Percentiles rank a stretch among this genome's conserved stretches.
Conservation (phyloP, 1,284 basidiomycete species). For the Chiua sp. region DNA sequence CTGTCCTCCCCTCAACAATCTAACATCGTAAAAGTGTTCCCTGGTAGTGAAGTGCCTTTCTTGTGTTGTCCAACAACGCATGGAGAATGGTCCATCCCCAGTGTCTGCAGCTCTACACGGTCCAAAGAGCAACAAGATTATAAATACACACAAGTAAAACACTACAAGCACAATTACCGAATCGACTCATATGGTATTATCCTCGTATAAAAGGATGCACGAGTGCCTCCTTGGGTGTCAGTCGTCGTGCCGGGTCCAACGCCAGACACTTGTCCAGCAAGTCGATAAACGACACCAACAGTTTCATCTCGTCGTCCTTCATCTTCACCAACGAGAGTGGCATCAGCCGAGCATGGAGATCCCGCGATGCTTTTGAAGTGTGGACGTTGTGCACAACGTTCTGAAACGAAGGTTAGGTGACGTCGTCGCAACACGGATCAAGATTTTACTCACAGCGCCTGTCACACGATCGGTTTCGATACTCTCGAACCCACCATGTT, state of each 20-base stretch:
- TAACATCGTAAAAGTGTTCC: too few species aligned
- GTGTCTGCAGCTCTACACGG: too few species aligned
- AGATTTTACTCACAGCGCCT: slow-evolving; percentile 77
- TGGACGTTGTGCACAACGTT: slow-evolving; percentile 83
- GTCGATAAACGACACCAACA: slow-evolving; percentile 88
- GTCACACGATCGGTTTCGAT: slow-evolving; percentile 86
- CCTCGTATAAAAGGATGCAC: slow-evolving; percentile 87
- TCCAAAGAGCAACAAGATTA: too few species aligned
- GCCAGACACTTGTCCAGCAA: slow-evolving; percentile 91
- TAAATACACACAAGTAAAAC: slow-evolving; percentile 33
- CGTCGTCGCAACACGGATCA: slow-evolving; percentile 12
- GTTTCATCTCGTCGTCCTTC: slow-evolving; percentile 88
- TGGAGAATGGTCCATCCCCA: too few species aligned
- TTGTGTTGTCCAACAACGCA: too few species aligned
- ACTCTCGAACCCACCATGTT: slow-evolving; percentile 81
- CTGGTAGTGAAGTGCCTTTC: too few species aligned
- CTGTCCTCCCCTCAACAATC: too few species aligned
- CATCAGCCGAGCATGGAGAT: slow-evolving; percentile 84
- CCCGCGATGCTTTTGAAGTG: slow-evolving; percentile 83
- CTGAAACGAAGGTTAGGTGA: slow-evolving; percentile 48
- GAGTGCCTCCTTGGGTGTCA: slow-evolving; percentile 87
- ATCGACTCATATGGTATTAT: slow-evolving; percentile 36
- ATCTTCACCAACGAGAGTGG: slow-evolving; percentile 79
- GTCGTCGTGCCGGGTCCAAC: slow-evolving; percentile 90
- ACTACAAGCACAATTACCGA: slow-evolving; percentile 23